These are phyloP conservation scores for Comarum palustre DNA, from an alignment of 306 rosid species.

Conservation along the genomic window DNA sequence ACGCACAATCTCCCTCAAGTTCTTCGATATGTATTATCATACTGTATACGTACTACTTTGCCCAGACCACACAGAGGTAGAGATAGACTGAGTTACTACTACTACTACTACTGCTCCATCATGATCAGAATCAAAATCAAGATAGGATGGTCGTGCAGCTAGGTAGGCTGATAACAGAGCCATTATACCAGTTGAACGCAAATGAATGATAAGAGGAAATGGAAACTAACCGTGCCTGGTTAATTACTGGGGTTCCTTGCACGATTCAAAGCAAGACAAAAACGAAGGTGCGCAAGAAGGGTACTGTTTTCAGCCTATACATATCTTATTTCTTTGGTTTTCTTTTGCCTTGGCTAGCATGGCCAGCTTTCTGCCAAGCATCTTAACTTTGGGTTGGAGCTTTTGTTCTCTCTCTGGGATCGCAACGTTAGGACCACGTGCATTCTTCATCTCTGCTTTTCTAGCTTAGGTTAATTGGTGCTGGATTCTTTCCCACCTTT, in stretches of 20 bases:
- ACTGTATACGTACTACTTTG: background rate
- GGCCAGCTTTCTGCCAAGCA: background rate
- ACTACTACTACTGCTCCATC: no score
- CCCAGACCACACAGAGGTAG: background rate
- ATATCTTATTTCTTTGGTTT: background rate
- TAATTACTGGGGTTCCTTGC: background rate
- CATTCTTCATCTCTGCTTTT: background rate
- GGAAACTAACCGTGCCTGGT: background rate
- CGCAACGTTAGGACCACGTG: conserved; percentile 9
- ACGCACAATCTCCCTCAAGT: background rate
- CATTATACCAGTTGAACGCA: background rate
- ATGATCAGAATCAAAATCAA: background rate
- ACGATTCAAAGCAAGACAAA: background rate
- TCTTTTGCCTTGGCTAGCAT: background rate
- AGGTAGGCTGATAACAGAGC: background rate
- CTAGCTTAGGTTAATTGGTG: background rate
- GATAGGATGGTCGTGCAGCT: background rate
- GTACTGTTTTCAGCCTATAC: background rate
- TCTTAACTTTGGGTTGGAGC: background rate
- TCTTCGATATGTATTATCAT: background rate
- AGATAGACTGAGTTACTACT: background rate
- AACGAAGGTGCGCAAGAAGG: background rate
- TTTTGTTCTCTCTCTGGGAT: background rate
- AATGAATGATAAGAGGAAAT: background rate
- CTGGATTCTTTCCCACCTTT: background rate